Conservation (phyloP, 176 grass and related monocot genomes). For the Oryza punctata region DNA sequence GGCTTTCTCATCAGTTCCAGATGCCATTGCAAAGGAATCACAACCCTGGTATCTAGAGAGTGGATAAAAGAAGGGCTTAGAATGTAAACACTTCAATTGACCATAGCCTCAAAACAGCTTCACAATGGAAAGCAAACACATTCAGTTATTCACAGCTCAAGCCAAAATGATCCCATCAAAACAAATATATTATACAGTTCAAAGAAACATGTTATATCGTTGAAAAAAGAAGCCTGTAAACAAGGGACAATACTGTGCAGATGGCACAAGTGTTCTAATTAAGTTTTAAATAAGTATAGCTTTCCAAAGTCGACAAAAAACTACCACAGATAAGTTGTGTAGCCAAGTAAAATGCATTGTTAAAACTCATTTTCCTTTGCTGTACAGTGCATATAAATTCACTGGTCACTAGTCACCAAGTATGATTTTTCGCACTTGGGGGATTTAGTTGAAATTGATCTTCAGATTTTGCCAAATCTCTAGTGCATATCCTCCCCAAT, state of each 20-base stretch:
- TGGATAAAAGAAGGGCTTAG: background rate
- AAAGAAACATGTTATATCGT: background rate
- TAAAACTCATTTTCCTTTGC: background rate
- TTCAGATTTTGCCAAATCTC: background rate
- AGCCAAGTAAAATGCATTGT: background rate
- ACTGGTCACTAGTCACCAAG: background rate
- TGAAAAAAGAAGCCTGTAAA: background rate
- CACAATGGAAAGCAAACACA: constrained; percentile 23
- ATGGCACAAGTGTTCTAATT: background rate
- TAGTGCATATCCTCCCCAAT: background rate
- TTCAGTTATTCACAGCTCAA: background rate
- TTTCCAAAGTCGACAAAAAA: background rate
- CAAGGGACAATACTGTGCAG: background rate
- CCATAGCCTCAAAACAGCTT: background rate
- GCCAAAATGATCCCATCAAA: background rate
- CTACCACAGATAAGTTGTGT: background rate
- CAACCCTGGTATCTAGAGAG: constrained; percentile 27
- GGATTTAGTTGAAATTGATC: background rate
- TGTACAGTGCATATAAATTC: background rate
- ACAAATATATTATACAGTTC: background rate
- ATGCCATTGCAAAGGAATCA: constrained; percentile 45
- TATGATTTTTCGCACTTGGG: background rate
- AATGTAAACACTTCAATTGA: constrained; percentile 19
- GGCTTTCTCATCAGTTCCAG: constrained; percentile 53
- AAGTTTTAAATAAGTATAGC: background rate